Evolutionary conservation across 495 filamentous ascomycete species (phyloP), one percentile per base, ranked within the genome.

Genomic region (Letharia columbiana): DNA sequence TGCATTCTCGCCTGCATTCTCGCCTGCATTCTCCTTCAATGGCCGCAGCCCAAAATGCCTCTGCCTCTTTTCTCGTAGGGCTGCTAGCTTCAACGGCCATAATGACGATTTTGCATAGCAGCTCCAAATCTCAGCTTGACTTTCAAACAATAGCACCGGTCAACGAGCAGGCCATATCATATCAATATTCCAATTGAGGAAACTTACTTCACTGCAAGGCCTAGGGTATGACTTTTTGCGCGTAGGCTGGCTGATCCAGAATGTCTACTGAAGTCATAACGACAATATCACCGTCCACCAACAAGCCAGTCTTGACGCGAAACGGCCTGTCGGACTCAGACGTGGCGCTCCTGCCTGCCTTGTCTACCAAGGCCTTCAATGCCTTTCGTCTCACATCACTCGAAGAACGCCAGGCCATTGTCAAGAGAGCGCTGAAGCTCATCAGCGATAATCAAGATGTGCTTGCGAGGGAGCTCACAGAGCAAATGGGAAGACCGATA

Each of bases 401-500:
- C 20, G 73, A 79, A 42, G 78, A 89, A 47, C 84, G 92, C 37
- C 86, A 95, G 71, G 81, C 81, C 57, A 91, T 95, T 65, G 86
- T 96, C 68, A 83, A 80, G 67, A 89, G 87, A 69, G 91, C 92
- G 2, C 74, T 96, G 18, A 76, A 84, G 56, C 74, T 91, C 12
- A 79, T 96, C 40, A 76, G 76, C 7, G 79, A 86, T 50, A 86
- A 83, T 70, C 80, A 90, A 70, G 89, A 96, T 88, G 87, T 86
- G 35, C 77, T 97, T n/a, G 91, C 86, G 6, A 81, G 79, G 65
- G 92, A 96, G 73, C 75, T 97, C 47, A 96, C 91, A 0, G 87
- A 92, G 77, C 91, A 97, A 78, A 96, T 97, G 92, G 92, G 92
- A 62, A 83, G 92, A 20, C 92, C 92, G 23, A 94, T 96, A 63